These are phyloP conservation scores for Globisporangium viniferum DNA, from an alignment of 352 stramenopile genomes.

Conservation along the genomic window DNA sequence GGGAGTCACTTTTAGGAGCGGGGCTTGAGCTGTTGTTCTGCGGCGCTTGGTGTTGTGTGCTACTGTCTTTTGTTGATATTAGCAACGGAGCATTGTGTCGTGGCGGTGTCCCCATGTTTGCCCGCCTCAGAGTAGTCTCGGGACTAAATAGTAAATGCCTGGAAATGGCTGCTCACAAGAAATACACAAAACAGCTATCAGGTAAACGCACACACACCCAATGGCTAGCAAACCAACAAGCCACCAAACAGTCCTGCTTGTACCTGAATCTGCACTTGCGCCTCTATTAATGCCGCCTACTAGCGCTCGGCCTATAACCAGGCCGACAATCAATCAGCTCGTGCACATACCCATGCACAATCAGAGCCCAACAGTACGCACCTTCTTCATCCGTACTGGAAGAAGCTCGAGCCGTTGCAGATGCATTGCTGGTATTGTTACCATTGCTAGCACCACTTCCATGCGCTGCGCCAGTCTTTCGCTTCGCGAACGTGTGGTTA, in stretches of 20 bases:
- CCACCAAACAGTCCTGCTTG: not conserved
- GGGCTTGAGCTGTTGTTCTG: not conserved
- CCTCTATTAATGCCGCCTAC: slow-evolving; percentile 18
- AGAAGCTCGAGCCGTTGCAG: not conserved
- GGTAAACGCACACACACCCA: not conserved
- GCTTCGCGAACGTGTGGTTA: slow-evolving; percentile 18
- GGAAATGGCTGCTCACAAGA: slow-evolving; percentile 24
- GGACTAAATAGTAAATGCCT: slow-evolving; percentile 55
- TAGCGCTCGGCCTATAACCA: slow-evolving; percentile 4
- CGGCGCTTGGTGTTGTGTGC: not conserved
- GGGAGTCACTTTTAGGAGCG: slow-evolving; percentile 29
- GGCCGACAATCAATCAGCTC: not conserved
- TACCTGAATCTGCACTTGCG: slow-evolving; percentile 13
- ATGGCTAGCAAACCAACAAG: not conserved
- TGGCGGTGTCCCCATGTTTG: slow-evolving; percentile 10
- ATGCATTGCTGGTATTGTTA: not conserved
- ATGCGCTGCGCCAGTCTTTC: slow-evolving; percentile 1
- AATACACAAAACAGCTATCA: not conserved
- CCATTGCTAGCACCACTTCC: not conserved
- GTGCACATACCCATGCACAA: not conserved
- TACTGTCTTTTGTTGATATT: not conserved
- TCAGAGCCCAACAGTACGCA: not conserved
- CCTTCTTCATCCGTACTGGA: not conserved
- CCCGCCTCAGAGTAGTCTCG: slow-evolving; percentile 14
- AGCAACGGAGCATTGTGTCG: not conserved